phyloP scores from a whole-genome alignment of 148 eudicot species.

The Heliosperma pusillum region DNA sequence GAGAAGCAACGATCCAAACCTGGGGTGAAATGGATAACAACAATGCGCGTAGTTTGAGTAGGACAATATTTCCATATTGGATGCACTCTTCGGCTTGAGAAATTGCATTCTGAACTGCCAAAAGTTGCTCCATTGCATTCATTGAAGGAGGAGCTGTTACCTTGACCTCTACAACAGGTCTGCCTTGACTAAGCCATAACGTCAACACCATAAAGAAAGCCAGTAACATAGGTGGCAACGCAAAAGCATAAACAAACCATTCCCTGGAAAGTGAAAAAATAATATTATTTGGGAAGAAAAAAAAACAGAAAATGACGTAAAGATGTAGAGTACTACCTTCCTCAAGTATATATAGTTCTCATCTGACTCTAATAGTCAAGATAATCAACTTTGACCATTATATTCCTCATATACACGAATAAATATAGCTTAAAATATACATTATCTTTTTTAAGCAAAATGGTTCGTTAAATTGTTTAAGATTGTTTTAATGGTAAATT shows the following conservation, averaged over 20 bases:
- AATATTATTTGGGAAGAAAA: constrained; percentile 1
- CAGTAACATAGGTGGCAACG: constrained; percentile 39
- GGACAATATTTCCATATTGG: constrained; percentile 75
- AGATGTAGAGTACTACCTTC: not conserved
- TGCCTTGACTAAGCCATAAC: constrained; percentile 44
- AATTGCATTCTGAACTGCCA: constrained; percentile 88
- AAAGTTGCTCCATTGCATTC: constrained; percentile 86
- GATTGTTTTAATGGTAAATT: no score
- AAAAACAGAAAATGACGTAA: constrained; percentile 1
- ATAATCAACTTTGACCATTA: not conserved
- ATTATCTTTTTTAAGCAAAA: no score
- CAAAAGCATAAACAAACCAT: constrained; percentile 61
- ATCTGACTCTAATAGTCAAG: not conserved
- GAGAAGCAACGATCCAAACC: constrained; percentile 35
- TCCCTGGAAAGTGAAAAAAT: constrained; percentile 49
- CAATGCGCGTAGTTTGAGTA: constrained; percentile 76
- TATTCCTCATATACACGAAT: not conserved
- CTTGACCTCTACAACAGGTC: constrained; percentile 54
- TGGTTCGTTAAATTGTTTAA: not conserved
- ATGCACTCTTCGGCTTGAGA: constrained; percentile 79
- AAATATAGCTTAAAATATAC: no score
- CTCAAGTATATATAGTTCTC: not conserved
- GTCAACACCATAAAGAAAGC: constrained; percentile 63
- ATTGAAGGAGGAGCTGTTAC: constrained; percentile 70
- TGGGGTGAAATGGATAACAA: constrained; percentile 77